phyloP scores from a whole-genome alignment of 768 basidiomycete genomes.

The Tulasnella calospora region DNA sequence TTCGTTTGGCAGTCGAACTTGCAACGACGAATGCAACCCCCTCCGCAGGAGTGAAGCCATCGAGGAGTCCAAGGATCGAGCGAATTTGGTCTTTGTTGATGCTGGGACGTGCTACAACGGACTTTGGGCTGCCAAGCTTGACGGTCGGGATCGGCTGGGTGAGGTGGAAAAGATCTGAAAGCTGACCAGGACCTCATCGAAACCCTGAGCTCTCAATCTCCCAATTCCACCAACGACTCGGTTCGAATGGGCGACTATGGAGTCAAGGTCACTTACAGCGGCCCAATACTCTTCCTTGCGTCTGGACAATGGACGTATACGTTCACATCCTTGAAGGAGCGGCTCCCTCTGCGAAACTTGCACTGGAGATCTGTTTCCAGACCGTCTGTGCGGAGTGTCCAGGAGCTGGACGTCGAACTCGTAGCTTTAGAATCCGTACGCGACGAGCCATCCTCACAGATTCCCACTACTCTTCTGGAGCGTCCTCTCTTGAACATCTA shows the following conservation, averaged over 20 bases:
- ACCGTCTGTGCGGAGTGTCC: constrained; percentile 76
- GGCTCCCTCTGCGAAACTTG: constrained; percentile 79
- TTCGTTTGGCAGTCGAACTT: not conserved
- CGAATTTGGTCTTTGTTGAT: not conserved
- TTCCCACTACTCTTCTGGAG: constrained; percentile 73
- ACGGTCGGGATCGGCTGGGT: not conserved
- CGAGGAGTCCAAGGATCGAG: not conserved
- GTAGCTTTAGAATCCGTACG: constrained; percentile 61
- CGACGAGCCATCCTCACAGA: constrained; percentile 70
- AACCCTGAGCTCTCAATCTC: constrained; percentile 5
- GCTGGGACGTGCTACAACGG: not conserved
- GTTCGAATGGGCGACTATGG: constrained; percentile 16
- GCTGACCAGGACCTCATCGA: not conserved
- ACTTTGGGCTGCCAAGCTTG: not conserved
- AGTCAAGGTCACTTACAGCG: constrained; percentile 64
- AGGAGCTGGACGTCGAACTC: constrained; percentile 75
- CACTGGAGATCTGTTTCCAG: constrained; percentile 83
- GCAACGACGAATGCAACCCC: not conserved
- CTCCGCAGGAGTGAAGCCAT: not conserved
- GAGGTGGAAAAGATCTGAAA: not conserved
- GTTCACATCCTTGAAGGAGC: constrained; percentile 56
- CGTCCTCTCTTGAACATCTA: constrained; percentile 83
- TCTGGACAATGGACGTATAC: constrained; percentile 74
- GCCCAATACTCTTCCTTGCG: constrained; percentile 56
- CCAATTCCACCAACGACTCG: not conserved